Evolutionary conservation across 2,329 filamentous ascomycete genomes (phyloP).

Genomic region (Cladorrhinum sp.): DNA sequence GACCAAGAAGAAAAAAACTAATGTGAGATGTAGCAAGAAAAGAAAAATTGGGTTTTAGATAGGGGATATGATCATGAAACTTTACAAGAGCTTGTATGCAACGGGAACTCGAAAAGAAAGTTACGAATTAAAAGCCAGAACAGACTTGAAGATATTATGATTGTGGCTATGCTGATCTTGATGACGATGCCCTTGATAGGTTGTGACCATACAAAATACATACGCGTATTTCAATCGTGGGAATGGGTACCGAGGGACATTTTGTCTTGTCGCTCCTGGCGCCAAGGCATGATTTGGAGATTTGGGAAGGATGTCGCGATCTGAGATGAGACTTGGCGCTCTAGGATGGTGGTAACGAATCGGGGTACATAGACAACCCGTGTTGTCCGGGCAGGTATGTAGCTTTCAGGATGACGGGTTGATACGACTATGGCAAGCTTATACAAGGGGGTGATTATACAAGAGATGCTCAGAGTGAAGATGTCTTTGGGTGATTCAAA

Average conservation of each 20-base stretch:
- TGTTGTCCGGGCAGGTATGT: no score
- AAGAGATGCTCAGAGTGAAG: no score
- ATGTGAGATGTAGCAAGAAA: background rate
- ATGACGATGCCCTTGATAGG: background rate
- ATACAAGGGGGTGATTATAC: background rate
- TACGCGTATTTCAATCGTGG: background rate
- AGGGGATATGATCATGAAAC: background rate
- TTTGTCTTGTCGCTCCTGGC: background rate
- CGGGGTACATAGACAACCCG: no score
- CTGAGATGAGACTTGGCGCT: background rate
- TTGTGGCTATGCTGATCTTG: background rate
- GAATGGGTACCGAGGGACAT: background rate
- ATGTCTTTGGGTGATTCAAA: no score
- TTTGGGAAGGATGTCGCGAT: background rate
- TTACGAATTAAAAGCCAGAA: background rate
- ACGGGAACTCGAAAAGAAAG: background rate
- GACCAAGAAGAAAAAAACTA: constrained; percentile 6
- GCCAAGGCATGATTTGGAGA: background rate
- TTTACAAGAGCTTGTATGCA: background rate
- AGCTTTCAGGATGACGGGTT: background rate
- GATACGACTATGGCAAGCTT: background rate
- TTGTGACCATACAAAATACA: background rate
- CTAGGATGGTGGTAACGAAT: background rate
- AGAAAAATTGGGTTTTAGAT: background rate
- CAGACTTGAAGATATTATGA: background rate